These are phyloP conservation scores for Colletotrichum australisinense DNA, from an alignment of 2,329 filamentous ascomycete species.

Conservation along the genomic window DNA sequence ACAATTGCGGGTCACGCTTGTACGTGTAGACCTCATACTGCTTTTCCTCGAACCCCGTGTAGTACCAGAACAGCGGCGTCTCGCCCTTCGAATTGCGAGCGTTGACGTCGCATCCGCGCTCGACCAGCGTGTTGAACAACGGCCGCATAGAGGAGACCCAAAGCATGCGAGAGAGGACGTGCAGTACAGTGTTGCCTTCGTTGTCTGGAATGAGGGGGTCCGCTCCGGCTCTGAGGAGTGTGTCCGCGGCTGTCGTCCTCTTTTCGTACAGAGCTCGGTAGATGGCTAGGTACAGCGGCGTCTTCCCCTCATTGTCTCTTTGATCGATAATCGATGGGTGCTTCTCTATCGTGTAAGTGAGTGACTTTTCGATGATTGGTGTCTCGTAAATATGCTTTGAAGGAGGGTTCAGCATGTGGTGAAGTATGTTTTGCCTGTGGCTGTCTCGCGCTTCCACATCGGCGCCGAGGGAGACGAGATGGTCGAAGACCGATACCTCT, in stretches of 20 bases:
- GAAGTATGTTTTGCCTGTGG: constrained; percentile 38
- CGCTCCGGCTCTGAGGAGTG: constrained; percentile 39
- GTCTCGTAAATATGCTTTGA: not conserved
- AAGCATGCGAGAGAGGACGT: constrained; percentile 35
- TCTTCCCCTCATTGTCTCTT: constrained; percentile 39
- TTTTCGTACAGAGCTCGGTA: constrained; percentile 1
- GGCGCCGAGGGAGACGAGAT: constrained; percentile 39
- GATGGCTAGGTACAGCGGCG: constrained; percentile 38
- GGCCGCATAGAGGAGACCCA: not conserved
- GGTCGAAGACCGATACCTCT: constrained; percentile 31
- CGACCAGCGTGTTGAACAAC: constrained; percentile 36
- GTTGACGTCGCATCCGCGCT: constrained; percentile 39
- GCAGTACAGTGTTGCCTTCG: constrained; percentile 38
- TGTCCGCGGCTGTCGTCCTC: not conserved
- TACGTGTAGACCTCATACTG: too few relatives aligned
- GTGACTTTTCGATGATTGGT: not conserved
- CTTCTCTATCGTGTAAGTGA: constrained; percentile 15
- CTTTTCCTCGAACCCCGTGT: not conserved
- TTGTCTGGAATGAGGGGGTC: constrained; percentile 32
- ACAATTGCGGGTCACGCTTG: not conserved
- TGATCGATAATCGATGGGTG: constrained; percentile 35
- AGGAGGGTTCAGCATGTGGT: constrained; percentile 34
- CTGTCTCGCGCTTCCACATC: constrained; percentile 40
- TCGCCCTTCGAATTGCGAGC: constrained; percentile 40
- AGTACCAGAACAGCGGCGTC: constrained; percentile 40